Base-by-base conservation (phyloP, 2,329 filamentous ascomycete species). In the Colletotrichum tanaceti region DNA sequence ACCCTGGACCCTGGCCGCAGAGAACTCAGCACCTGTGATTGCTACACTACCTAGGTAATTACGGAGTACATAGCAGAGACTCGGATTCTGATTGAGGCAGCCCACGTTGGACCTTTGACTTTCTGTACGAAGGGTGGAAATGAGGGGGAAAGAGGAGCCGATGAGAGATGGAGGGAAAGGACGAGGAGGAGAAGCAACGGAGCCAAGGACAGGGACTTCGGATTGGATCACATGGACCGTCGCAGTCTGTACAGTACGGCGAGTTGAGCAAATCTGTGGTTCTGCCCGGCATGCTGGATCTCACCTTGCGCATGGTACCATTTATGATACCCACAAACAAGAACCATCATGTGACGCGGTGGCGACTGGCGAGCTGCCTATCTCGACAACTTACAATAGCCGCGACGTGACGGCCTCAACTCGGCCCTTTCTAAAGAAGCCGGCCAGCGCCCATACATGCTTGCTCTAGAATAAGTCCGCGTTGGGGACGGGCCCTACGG, bases 291-390 rank as follows among this genome's bases (percentile, higher is more conserved):
- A 43, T 22, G 4, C 38, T 52, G 65, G 62, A 61, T 38, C 43
- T 20, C 10, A 35, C 14, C 41, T 32, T 11, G 6, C n/a, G 16
- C 5, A 10, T 32, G 18, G 49, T 11, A 32, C 62, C 62, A 65
- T 49, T 58, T 38, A 46, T 50, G 57, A 47, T 57, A 22, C 44
- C 46, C 11, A 54, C 62, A 24, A 41, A 11, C 16, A 52, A 18
- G 55, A 68, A 68, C 50, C 62, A 61, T 65, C 55, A 65, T 61
- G 62, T 65, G 65, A 68, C 49, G 18, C 11, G n/a, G 65, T n/a
- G n/a, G n/a, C n/a, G n/a, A 24, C 2, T 60, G 50, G 38, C 55
- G 32, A 65, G 43, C 32, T 60, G 62, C 50, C 55, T 68, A 65
- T 57, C 65, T 28, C 35, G 32, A 65, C 62, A 38, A 60, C 18